These are phyloP conservation scores for Saccharum spontaneum DNA, from an alignment of 176 grass and related monocot genomes.

Conservation along the genomic window DNA sequence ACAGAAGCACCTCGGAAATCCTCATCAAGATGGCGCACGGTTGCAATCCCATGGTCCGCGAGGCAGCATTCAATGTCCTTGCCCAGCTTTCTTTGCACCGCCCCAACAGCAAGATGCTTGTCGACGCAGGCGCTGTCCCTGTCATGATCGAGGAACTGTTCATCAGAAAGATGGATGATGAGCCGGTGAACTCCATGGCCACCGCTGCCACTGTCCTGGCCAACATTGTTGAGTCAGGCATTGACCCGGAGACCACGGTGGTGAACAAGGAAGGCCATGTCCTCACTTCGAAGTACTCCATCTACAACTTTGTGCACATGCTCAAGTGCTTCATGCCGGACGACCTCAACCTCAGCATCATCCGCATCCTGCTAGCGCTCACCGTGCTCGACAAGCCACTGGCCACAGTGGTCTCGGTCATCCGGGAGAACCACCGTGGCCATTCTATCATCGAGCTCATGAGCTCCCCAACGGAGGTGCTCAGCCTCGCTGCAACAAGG, in stretches of 20 bases:
- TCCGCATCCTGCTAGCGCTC: constrained; percentile 60
- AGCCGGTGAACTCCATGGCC: constrained; percentile 53
- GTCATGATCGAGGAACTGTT: constrained; percentile 77
- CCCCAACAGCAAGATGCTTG: constrained; percentile 58
- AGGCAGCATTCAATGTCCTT: constrained; percentile 60
- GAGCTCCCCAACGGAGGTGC: constrained; percentile 44
- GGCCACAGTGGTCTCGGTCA: constrained; percentile 49
- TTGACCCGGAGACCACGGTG: constrained; percentile 55
- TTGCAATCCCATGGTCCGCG: constrained; percentile 39
- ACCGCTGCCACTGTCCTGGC: constrained; percentile 59
- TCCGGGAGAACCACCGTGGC: constrained; percentile 57
- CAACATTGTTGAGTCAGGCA: constrained; percentile 66
- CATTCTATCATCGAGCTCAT: constrained; percentile 69
- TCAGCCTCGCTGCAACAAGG: constrained; percentile 53
- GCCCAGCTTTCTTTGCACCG: constrained; percentile 74
- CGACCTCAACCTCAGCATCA: constrained; percentile 62
- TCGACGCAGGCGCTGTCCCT: constrained; percentile 48
- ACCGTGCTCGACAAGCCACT: constrained; percentile 48
- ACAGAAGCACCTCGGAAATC: constrained; percentile 43
- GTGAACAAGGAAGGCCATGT: constrained; percentile 94
- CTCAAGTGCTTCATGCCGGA: constrained; percentile 69
- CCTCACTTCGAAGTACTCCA: constrained; percentile 78
- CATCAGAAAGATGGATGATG: constrained; percentile 49
- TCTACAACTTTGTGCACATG: constrained; percentile 84
- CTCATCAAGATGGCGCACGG: constrained; percentile 62